phyloP scores from a whole-genome alignment of 306 rosid species.

The Arachis stenosperma region DNA sequence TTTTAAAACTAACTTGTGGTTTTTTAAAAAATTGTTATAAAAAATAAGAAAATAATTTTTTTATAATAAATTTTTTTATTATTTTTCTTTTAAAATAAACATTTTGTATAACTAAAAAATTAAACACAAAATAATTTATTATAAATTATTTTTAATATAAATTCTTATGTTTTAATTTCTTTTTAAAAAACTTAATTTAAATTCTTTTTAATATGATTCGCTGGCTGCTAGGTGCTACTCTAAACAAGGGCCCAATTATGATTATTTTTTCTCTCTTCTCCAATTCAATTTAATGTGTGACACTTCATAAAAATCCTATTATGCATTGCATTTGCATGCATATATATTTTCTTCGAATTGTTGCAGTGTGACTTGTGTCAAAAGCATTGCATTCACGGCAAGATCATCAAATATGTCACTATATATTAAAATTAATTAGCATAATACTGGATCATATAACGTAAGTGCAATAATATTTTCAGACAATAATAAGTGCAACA shows the following conservation, averaged over 20 bases:
- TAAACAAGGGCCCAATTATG: background rate
- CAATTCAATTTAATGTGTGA: background rate
- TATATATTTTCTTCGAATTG: background rate
- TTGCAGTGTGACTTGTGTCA: background rate
- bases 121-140: too few relatives aligned
- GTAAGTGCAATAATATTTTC: background rate
- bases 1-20: too few relatives aligned
- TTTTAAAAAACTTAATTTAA: too few relatives aligned
- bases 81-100: too few relatives aligned
- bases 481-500: background rate
- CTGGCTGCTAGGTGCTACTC: background rate
- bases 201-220: too few relatives aligned
- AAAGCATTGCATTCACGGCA: slow-evolving; percentile 18
- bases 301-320: background rate
- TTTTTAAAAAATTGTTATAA: too few relatives aligned
- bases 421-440: background rate
- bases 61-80: too few relatives aligned
- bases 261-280: background rate
- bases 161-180: too few relatives aligned
- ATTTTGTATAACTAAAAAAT: too few relatives aligned
- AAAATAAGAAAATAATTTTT: too few relatives aligned
- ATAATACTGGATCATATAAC: background rate
- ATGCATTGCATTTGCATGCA: background rate
- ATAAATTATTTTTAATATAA: too few relatives aligned
- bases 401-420: background rate